These are phyloP conservation scores for Alternaria metachromatica DNA, from an alignment of 2,329 filamentous ascomycete species.

Conservation along the genomic window DNA sequence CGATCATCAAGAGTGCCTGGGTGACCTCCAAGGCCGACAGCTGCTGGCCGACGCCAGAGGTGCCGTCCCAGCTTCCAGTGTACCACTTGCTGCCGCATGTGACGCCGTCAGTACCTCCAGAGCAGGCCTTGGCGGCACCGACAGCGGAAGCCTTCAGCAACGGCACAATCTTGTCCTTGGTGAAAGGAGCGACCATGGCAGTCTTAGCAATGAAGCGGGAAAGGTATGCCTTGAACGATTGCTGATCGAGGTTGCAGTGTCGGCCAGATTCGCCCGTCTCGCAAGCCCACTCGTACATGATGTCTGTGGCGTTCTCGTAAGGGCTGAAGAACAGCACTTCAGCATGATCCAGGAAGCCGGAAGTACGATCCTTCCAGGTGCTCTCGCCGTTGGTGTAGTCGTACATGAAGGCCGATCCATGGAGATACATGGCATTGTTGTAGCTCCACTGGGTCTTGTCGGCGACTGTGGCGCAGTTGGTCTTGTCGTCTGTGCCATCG, in stretches of 20 bases:
- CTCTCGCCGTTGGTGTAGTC: constrained; percentile 55
- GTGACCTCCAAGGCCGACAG: constrained; percentile 55
- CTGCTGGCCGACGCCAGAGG: constrained; percentile 53
- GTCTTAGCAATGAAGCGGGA: constrained; percentile 66
- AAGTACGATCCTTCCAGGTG: constrained; percentile 65
- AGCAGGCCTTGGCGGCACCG: constrained; percentile 54
- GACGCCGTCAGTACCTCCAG: constrained; percentile 48
- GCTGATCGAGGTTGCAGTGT: constrained; percentile 73
- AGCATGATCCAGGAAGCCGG: constrained; percentile 63
- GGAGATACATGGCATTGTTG: constrained; percentile 62
- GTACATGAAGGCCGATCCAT: constrained; percentile 64
- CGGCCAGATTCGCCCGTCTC: constrained; percentile 56
- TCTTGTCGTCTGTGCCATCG: constrained; percentile 61
- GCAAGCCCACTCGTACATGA: constrained; percentile 73
- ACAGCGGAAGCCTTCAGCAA: constrained; percentile 51
- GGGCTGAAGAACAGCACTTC: constrained; percentile 61
- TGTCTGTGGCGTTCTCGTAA: constrained; percentile 54
- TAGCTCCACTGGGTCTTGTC: constrained; percentile 65
- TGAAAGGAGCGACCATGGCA: constrained; percentile 53
- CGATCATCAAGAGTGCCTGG: constrained; percentile 50
- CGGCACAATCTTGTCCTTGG: constrained; percentile 46
- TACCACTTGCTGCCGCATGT: constrained; percentile 58
- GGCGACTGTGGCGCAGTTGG: constrained; percentile 57
- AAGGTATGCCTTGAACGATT: constrained; percentile 78
- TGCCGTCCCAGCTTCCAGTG: constrained; percentile 51